phyloP scores from a whole-genome alignment of 768 basidiomycete species.

The Kwoniella sp. region DNA sequence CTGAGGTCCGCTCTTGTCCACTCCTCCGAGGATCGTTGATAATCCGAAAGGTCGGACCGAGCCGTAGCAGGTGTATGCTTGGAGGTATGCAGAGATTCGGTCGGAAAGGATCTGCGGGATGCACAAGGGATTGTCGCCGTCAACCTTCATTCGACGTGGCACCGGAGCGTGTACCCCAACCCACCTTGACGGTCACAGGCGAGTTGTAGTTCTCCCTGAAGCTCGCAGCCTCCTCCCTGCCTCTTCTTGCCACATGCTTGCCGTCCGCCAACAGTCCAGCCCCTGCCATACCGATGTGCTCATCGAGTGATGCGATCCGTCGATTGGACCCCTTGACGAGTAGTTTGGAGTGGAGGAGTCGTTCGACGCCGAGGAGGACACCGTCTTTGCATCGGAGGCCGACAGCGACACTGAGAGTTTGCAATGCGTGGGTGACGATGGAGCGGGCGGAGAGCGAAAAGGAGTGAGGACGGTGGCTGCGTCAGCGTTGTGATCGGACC shows the following conservation, averaged over 20 bases:
- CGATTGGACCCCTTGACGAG: conserved; percentile 87
- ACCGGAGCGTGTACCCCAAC: conserved; percentile 12
- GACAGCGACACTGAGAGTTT: conserved; percentile 83
- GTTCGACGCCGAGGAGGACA: conserved; percentile 93
- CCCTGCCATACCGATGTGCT: conserved; percentile 88
- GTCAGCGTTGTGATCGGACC: background rate
- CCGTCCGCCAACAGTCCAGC: conserved; percentile 92
- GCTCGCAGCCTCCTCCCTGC: conserved; percentile 73
- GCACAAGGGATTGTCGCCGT: background rate
- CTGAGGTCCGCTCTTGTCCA: conserved; percentile 81
- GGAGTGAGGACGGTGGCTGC: background rate
- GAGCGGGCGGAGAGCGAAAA: background rate
- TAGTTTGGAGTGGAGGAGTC: conserved; percentile 91
- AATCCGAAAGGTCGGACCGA: conserved; percentile 96
- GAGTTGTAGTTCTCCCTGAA: conserved; percentile 69
- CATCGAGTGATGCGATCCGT: conserved; percentile 87
- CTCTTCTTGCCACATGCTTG: conserved; percentile 75
- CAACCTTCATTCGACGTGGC: background rate
- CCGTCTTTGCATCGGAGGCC: conserved; percentile 93
- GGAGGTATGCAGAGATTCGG: conserved; percentile 81
- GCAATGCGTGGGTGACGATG: background rate
- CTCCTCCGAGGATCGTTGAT: conserved; percentile 81
- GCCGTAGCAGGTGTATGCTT: conserved; percentile 94
- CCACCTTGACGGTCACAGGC: conserved; percentile 74
- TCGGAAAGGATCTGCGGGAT: conserved; percentile 60